Evolutionary conservation across 208 protist genomes (phyloP), one percentile per base, ranked within the genome.

Genomic region (Trichomonas gallinae): DNA sequence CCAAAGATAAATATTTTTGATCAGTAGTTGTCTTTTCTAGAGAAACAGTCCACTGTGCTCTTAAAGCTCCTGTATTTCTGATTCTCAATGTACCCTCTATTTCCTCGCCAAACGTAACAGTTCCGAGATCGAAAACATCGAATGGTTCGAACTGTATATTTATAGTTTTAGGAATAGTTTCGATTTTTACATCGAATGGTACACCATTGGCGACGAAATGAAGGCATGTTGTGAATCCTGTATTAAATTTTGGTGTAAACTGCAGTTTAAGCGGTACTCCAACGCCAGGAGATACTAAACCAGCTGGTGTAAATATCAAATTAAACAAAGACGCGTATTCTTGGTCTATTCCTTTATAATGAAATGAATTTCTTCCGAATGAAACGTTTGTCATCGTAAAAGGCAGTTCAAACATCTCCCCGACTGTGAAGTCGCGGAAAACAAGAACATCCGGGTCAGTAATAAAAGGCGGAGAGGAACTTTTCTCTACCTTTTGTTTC

Each of bases 351-450:
- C 87, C 87, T 51, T 48, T 93, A 17, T 48, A 17, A 38, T 93
- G 23, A 51, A 48, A 93, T 58, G 87, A 48, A 93, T 93, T 93
- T n/a, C 87, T 0, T 3, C 26, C 40, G 31, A 93, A 51, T 48
- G 87, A 93, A 93, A 93, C 87, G 44, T 93, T 93, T 48, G 87
- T 93, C 13, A 93, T 17, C 26, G 87, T 93, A 51, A 93, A 93
- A 15, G 87, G 87, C 0, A 93, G 40, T 17, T 93, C 45, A 23
- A 93, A 36, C 45, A 31, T 48, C 51, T 93, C 87, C 11, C 87
- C 87, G 51, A 93, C 36, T 34, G 44, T 44, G 31, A 93, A 93
- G 38, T 93, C 87, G n/a, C 87, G 87, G 31, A 93, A 93, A 51
- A 93, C 87, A 8, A 93, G 44, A 48, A 93, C 44, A 38, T 26